Conservation (phyloP, 148 eudicot genomes). For the Mesembryanthemum crystallinum region DNA sequence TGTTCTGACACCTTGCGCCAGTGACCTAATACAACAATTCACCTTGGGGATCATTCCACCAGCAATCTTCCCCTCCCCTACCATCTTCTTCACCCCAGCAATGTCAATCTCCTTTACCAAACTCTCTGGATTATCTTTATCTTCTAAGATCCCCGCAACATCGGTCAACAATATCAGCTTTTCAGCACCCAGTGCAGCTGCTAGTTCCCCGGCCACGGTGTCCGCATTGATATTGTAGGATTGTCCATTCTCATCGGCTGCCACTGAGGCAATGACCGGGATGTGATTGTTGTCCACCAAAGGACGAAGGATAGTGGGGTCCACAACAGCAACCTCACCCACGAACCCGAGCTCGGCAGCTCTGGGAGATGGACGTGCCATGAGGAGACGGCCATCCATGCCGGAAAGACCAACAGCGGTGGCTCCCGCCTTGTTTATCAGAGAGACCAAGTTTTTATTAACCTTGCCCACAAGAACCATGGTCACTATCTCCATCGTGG, state of each 20-base stretch:
- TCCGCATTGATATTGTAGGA: slow-evolving; percentile 67
- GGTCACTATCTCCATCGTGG: slow-evolving; percentile 67
- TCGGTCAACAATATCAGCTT: slow-evolving; percentile 70
- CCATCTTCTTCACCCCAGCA: slow-evolving; percentile 62
- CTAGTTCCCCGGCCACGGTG: slow-evolving; percentile 68
- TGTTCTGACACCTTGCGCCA: slow-evolving; percentile 69
- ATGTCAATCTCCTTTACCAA: slow-evolving; percentile 69
- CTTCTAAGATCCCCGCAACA: slow-evolving; percentile 63
- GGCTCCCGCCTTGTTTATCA: slow-evolving; percentile 65
- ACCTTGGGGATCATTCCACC: slow-evolving; percentile 87
- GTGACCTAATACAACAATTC: slow-evolving; percentile 60
- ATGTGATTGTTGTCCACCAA: slow-evolving; percentile 47
- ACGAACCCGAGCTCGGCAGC: slow-evolving; percentile 59
- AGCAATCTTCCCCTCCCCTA: slow-evolving; percentile 58
- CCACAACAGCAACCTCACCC: slow-evolving; percentile 57
- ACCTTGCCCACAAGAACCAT: slow-evolving; percentile 78
- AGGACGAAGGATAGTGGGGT: slow-evolving; percentile 47
- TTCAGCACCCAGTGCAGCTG: slow-evolving; percentile 70
- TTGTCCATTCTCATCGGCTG: slow-evolving; percentile 57
- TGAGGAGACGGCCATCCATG: slow-evolving; percentile 59
- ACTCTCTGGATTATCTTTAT: slow-evolving; percentile 45
- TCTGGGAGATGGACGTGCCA: slow-evolving; percentile 54
- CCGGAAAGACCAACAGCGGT: slow-evolving; percentile 67
- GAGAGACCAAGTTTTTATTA: slow-evolving; percentile 53
- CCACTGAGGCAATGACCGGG: slow-evolving; percentile 71